Conservation (phyloP, 306 rosid genomes). For the Ceratonia siliqua region DNA sequence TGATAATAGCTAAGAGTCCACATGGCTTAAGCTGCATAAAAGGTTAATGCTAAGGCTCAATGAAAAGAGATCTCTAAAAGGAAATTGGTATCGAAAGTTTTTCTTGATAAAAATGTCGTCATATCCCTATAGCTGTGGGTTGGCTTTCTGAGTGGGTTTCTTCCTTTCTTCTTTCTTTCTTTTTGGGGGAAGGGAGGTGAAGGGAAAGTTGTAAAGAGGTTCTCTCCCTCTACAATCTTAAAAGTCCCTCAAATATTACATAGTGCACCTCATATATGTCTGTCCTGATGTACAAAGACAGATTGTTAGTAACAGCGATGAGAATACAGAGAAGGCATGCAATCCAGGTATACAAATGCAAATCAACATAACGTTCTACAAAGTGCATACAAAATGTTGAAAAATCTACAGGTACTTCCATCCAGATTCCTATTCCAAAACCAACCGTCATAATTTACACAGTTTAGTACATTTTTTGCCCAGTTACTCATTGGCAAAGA, state of each 20-base stretch:
- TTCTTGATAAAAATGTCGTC: background rate
- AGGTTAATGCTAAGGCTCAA: background rate
- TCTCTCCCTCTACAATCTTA: background rate
- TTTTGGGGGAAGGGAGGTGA: background rate
- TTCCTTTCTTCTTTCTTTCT: background rate
- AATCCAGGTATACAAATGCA: background rate
- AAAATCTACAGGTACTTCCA: background rate
- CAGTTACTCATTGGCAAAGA: background rate
- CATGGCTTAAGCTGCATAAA: background rate
- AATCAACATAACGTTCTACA: background rate
- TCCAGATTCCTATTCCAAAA: background rate
- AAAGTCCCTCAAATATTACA: background rate
- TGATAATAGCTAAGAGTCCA: background rate
- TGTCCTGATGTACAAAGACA: background rate
- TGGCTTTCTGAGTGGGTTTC: background rate
- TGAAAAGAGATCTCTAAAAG: background rate
- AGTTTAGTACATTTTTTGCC: conserved; percentile 4
- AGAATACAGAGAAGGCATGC: background rate
- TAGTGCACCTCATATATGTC: conserved; percentile 16
- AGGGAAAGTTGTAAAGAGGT: background rate
- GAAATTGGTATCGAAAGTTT: background rate
- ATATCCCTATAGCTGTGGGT: background rate
- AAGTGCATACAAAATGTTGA: background rate
- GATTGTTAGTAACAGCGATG: background rate
- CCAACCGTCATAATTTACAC: background rate